Evolutionary conservation across 23 red algal species (phyloP), one percentile per base, ranked within the genome.

Genomic region (Gracilaria domingensis): DNA sequence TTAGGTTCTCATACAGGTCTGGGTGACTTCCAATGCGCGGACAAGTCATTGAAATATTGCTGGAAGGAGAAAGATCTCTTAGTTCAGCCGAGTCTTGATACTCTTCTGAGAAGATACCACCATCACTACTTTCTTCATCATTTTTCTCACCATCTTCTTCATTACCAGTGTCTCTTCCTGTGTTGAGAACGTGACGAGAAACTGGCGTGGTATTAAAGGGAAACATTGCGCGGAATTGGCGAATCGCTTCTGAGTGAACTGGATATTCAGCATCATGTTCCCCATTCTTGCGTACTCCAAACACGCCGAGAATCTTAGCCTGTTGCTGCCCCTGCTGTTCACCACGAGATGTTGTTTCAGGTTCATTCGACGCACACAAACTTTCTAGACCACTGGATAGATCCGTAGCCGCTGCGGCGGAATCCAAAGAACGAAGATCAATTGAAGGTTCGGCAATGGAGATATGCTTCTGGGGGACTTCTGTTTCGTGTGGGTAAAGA

Each of bases 11-110:
- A 54, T 84, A 92, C 25, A 84, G 55, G 33, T 92, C 89, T 36
- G 89, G 89, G 76, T 83, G 80, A 72, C 66, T 84, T 40, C 48
- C 80, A 59, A 80, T 81, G 0, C 57, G 30, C 25, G 44, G 45
- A 20, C 67, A 28, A 24, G 33, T 83, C 89, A 92, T 92, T 29
- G 89, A 92, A 3, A 75, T 92, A 36, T 76, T 78, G 71, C 89
- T 92, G 25, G 38, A 45, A 14, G 77, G 78, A 69, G 74, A 90
- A 26, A 66, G 57, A 50, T 42, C 66, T 48, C 50, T 32, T 30
- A 56, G 6, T 13, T 61, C 64, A 33, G 44, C 14, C 29, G 65
- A 48, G 16, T 37, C 30, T 60, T 75, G n/a, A 71, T 37, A 61
- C 34, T 42, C 2, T 25, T 55, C 51, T 21, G 28, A 16, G 14